Conservation (phyloP, 2,329 filamentous ascomycete genomes). For the Amauroascus niger region DNA sequence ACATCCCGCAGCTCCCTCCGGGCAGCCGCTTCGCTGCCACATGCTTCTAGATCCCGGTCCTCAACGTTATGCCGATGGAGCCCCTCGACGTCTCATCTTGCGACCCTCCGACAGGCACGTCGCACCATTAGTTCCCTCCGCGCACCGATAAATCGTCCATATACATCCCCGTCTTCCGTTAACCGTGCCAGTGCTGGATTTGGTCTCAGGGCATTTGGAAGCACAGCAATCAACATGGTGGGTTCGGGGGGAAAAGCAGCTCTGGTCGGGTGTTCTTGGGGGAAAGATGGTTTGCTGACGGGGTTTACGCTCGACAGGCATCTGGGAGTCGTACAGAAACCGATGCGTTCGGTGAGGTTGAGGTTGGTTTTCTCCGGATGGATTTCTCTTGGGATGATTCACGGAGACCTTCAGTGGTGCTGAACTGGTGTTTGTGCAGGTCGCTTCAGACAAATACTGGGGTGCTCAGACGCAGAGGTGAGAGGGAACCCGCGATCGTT, state of each 20-base stretch:
- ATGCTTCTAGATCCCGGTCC: slow-evolving; percentile 11
- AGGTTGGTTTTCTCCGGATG: slow-evolving; percentile 37
- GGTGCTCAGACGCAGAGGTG: slow-evolving; percentile 88
- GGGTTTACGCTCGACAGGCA: not conserved
- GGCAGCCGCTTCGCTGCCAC: slow-evolving; percentile 11
- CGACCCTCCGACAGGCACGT: slow-evolving; percentile 1
- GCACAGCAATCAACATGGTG: slow-evolving; percentile 16
- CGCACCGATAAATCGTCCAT: not conserved
- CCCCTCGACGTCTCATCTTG: slow-evolving; percentile 4
- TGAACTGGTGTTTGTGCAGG: slow-evolving; percentile 32
- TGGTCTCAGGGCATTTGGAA: slow-evolving; percentile 14
- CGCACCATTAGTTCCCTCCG: slow-evolving; percentile 3
- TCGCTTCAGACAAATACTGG: slow-evolving; percentile 92
- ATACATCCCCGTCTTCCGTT: not conserved
- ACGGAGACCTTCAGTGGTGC: not conserved
- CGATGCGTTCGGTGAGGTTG: slow-evolving; percentile 95
- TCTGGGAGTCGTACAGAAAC: slow-evolving; percentile 65
- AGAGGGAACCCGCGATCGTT: slow-evolving; percentile 16
- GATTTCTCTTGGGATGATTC: not conserved
- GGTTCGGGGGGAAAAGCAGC: not conserved
- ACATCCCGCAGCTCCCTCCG: slow-evolving; percentile 10
- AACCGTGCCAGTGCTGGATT: not conserved
- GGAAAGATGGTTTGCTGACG: not conserved
- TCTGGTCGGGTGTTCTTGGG: not conserved
- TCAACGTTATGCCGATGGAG: slow-evolving; percentile 6